These are phyloP conservation scores for Globisporangium takayamanum DNA, from an alignment of 352 stramenopile genomes.

Conservation along the genomic window DNA sequence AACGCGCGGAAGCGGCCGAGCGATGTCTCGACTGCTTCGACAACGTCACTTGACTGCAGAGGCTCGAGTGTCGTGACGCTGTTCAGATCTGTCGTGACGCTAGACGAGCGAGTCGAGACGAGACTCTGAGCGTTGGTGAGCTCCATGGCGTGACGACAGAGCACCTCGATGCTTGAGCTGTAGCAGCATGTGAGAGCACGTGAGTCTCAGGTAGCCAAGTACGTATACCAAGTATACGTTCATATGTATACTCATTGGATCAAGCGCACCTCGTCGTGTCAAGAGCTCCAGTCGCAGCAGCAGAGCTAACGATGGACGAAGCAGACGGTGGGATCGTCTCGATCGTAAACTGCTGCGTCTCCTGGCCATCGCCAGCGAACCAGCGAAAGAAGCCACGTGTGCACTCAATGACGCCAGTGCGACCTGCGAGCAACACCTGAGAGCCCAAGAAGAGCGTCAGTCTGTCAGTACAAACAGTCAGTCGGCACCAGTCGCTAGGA, in stretches of 20 bases:
- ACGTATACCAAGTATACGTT: background rate
- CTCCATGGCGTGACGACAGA: slow-evolving; percentile 13
- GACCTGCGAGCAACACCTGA: slow-evolving; percentile 6
- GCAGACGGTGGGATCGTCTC: slow-evolving; percentile 45
- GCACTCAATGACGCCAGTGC: slow-evolving; percentile 16
- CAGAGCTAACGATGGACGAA: background rate
- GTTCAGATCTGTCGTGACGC: too few relatives aligned
- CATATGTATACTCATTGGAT: background rate
- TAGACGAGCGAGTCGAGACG: slow-evolving; percentile 2
- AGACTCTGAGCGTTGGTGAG: slow-evolving; percentile 5
- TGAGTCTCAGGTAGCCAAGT: background rate
- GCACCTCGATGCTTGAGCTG: slow-evolving; percentile 2
- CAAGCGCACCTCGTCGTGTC: background rate
- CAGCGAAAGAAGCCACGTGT: slow-evolving; percentile 42
- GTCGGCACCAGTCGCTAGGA: background rate
- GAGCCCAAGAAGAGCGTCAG: background rate
- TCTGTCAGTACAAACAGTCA: background rate
- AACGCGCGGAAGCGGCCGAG: slow-evolving; percentile 64
- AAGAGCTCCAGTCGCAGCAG: background rate
- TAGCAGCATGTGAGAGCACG: background rate
- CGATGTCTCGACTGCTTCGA: slow-evolving; percentile 39
- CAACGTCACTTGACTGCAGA: slow-evolving; percentile 5
- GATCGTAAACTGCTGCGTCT: slow-evolving; percentile 47
- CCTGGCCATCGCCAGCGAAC: slow-evolving; percentile 23
- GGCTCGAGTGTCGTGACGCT: background rate